phyloP scores from a whole-genome alignment of 495 filamentous ascomycete genomes.

The Xylaria intraflava region DNA sequence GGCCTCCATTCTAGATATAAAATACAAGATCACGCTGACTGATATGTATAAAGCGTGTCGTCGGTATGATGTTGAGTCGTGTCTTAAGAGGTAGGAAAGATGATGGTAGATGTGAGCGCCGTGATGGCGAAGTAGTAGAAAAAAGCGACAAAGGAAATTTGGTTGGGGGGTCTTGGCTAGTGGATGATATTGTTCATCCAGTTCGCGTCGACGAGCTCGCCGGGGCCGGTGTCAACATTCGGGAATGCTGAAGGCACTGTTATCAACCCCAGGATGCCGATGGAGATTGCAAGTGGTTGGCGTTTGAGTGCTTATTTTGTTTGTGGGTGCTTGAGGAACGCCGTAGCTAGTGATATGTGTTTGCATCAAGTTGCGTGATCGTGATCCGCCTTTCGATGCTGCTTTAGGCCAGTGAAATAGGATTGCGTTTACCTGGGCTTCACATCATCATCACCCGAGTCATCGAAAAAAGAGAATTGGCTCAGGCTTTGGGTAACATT shows the following conservation, averaged over 20 bases:
- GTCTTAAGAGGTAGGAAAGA: no score
- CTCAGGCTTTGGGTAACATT: slow-evolving; percentile 18
- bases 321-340: slow-evolving; percentile 29
- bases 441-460: slow-evolving; percentile 34
- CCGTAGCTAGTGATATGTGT: slow-evolving; percentile 37
- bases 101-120: no score
- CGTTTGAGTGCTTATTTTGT: slow-evolving; percentile 15
- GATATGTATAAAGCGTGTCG: background rate
- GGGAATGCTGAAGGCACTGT: slow-evolving; percentile 25
- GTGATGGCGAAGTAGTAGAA: background rate
- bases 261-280: slow-evolving; percentile 22
- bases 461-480: slow-evolving; percentile 37
- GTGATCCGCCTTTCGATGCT: background rate
- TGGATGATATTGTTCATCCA: slow-evolving; percentile 42
- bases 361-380: slow-evolving; percentile 15
- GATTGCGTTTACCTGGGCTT: no score
- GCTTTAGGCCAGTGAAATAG: background rate
- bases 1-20: no score
- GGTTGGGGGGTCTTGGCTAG: background rate
- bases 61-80: no score
- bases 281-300: slow-evolving; percentile 7
- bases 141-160: background rate
- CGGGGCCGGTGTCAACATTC: slow-evolving; percentile 33
- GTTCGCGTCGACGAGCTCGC: slow-evolving; percentile 39
- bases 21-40: no score